Percentiles rank a stretch among this genome's conserved stretches.
Evolutionary conservation across 2,329 filamentous ascomycete genomes (phyloP).

Genomic region (Aspergillus ochraceus): DNA sequence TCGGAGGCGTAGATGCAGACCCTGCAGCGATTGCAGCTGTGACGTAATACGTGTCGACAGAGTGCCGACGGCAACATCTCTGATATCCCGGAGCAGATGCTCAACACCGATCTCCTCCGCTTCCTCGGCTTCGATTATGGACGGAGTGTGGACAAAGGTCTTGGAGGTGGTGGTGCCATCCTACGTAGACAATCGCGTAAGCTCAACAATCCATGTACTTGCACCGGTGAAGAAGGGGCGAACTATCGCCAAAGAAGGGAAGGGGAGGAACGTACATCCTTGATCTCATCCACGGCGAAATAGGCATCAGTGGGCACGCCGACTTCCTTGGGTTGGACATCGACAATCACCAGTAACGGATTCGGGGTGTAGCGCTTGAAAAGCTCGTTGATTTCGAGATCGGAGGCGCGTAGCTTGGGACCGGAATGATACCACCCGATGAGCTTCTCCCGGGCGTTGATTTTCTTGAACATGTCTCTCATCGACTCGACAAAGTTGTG

Average conservation of each 20-base stretch:
- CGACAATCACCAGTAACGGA: slow-evolving; percentile 93
- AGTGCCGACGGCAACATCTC: slow-evolving; percentile 95
- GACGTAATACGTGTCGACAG: slow-evolving; percentile 95
- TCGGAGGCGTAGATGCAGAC: slow-evolving; percentile 87
- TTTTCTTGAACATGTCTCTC: slow-evolving; percentile 99
- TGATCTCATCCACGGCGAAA: slow-evolving; percentile 99
- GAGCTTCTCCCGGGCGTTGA: slow-evolving; percentile 97
- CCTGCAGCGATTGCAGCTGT: slow-evolving; percentile 95
- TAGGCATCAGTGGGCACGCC: slow-evolving; percentile 98
- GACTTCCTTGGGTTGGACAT: slow-evolving; percentile 96
- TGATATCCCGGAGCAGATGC: slow-evolving; percentile 94
- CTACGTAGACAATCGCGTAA: slow-evolving; percentile 47
- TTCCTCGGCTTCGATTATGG: slow-evolving; percentile 97
- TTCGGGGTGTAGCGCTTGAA: slow-evolving; percentile 99
- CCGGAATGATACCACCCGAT: slow-evolving; percentile 99
- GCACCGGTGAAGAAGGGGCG: background rate
- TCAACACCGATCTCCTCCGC: slow-evolving; percentile 99
- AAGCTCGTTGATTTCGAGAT: slow-evolving; percentile 98
- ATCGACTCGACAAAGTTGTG: slow-evolving; percentile 99
- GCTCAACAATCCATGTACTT: background rate
- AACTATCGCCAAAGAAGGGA: background rate
- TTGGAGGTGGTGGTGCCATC: slow-evolving; percentile 95
- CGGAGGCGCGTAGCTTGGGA: slow-evolving; percentile 92
- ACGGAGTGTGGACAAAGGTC: slow-evolving; percentile 97
- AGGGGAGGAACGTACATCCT: slow-evolving; percentile 69